Percentiles rank a stretch among this genome's conserved stretches.
These are phyloP conservation scores for Fusarium dlaminii DNA, from an alignment of 2,329 filamentous ascomycete genomes.

Conservation along the genomic window DNA sequence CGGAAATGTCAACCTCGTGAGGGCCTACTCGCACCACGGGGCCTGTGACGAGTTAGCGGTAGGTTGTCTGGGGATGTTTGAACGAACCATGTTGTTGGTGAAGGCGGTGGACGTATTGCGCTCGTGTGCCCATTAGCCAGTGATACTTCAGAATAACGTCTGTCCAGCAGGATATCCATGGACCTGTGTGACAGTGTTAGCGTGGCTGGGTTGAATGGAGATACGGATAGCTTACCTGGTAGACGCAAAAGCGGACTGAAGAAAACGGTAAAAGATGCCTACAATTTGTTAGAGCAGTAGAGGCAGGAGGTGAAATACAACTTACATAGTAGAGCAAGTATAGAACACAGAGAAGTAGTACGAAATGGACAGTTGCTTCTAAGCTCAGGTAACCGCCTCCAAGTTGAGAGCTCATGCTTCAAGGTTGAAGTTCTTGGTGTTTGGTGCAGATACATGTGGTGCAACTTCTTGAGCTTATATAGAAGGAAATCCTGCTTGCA, in stretches of 20 bases:
- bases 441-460: background rate
- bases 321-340: accelerated
- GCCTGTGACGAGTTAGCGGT: background rate
- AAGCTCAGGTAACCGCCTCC: accelerated
- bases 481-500: accelerated
- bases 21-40: background rate
- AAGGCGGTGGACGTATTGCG: background rate
- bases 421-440: background rate
- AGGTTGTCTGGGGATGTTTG: accelerated
- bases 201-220: accelerated
- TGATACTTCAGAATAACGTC: background rate
- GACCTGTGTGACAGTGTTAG: background rate
- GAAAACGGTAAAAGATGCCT: background rate
- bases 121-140: background rate
- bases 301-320: accelerated
- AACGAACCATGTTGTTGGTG: background rate
- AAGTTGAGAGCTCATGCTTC: background rate
- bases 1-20: background rate
- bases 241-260: background rate
- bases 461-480: accelerated
- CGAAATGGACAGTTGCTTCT: accelerated
- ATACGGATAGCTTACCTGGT: background rate
- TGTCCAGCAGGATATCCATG: background rate
- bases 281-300: accelerated
- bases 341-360: background rate